Percentiles rank a stretch among this genome's conserved stretches.
Conservation (phyloP, 495 filamentous ascomycete species). For the Podospora comata region DNA sequence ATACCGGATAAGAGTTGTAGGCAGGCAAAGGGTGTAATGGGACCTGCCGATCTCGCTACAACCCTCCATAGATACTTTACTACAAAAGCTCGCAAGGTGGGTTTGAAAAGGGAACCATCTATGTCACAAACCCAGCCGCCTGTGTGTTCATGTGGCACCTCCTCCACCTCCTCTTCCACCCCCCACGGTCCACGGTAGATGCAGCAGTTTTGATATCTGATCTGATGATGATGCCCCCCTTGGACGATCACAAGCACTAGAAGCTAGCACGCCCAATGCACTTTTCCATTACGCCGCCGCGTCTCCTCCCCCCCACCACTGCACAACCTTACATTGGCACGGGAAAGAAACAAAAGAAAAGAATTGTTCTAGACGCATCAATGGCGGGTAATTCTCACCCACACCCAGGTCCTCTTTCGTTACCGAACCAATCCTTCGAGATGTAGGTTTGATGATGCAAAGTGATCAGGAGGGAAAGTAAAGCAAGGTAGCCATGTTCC, state of each 20-base stretch:
- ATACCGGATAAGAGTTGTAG: not conserved
- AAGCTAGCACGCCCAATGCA: not conserved
- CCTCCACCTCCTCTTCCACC: too few species aligned
- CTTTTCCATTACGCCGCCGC: not conserved
- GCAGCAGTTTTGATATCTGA: not conserved
- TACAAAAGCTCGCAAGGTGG: not conserved
- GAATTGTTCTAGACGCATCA: not conserved
- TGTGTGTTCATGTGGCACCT: too few species aligned
- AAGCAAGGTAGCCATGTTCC: not conserved
- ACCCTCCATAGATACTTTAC: not conserved
- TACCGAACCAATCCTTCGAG: not conserved
- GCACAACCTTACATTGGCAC: not conserved
- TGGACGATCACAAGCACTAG: not conserved
- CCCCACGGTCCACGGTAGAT: not conserved
- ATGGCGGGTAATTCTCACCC: not conserved
- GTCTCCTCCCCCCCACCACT: not conserved
- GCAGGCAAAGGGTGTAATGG: not conserved
- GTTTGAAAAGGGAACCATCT: not conserved
- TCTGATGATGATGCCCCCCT: not conserved
- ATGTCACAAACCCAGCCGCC: not conserved
- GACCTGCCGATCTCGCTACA: constrained; percentile 7
- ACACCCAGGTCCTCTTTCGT: not conserved
- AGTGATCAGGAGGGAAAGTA: not conserved
- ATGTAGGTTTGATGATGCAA: not conserved
- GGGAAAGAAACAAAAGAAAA: not conserved